Evolutionary conservation across 371 early-diverging fungal genomes (phyloP).

Genomic region (Mortierella polycephala): DNA sequence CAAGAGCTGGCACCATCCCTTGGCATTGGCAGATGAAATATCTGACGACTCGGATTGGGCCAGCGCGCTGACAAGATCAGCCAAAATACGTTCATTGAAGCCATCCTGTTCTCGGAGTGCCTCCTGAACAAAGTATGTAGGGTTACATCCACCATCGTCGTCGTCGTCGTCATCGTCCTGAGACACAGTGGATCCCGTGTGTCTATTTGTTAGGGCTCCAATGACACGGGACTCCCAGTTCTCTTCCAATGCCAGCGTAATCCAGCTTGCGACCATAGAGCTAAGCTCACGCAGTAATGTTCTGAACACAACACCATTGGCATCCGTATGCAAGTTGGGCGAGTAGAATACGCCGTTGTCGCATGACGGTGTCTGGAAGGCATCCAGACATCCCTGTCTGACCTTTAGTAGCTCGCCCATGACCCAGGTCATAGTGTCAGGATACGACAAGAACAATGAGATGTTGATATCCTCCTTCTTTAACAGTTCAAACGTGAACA

Average conservation of each 20-base stretch:
- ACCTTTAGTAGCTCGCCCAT: constrained; percentile 57
- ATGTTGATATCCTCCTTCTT: constrained; percentile 40
- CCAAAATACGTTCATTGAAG: constrained; percentile 34
- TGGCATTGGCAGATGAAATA: constrained; percentile 27
- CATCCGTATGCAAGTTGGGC: constrained; percentile 31
- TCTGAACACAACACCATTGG: constrained; percentile 45
- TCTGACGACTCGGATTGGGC: constrained; percentile 18
- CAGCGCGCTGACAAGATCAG: constrained; percentile 35
- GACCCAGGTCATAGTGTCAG: constrained; percentile 56
- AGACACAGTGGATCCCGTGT: not conserved
- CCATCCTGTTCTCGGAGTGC: constrained; percentile 37
- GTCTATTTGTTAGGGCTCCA: constrained; percentile 9
- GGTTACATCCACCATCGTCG: constrained; percentile 20
- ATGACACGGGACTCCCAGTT: constrained; percentile 37
- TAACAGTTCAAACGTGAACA: constrained; percentile 60
- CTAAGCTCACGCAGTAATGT: constrained; percentile 34
- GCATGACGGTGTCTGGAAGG: constrained; percentile 38
- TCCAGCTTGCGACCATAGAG: constrained; percentile 32
- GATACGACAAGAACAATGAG: constrained; percentile 45
- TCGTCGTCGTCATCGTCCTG: constrained; percentile 21
- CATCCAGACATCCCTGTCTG: constrained; percentile 48
- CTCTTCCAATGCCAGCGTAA: constrained; percentile 31
- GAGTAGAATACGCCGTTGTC: constrained; percentile 41
- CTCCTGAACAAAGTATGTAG: constrained; percentile 21
- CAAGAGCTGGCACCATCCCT: constrained; percentile 43